phyloP scores from a whole-genome alignment of 345 rosid species.

The Syzygium aromaticum region DNA sequence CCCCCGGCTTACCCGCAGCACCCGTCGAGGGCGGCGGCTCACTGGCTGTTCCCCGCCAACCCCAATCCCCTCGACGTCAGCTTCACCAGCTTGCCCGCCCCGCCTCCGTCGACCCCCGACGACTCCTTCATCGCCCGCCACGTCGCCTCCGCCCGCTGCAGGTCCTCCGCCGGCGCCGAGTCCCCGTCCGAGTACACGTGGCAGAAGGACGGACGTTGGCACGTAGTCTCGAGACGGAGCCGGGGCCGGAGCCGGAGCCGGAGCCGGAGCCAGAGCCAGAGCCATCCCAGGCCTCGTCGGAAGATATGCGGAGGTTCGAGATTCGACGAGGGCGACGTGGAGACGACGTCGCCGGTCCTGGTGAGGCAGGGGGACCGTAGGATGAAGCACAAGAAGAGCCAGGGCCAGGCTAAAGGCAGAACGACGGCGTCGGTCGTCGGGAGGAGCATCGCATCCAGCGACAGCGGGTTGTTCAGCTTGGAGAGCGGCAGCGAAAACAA shows the following conservation, averaged over 20 bases:
- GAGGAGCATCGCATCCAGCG: neutral
- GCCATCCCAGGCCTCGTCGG: neutral
- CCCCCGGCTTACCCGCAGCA: constrained; percentile 3
- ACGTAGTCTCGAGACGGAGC: neutral
- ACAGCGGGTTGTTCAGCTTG: constrained; percentile 4
- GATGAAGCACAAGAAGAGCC: neutral
- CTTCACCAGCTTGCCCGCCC: constrained; percentile 15
- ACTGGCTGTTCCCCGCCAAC: constrained; percentile 11
- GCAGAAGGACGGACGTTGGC: neutral
- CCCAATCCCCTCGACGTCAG: constrained; percentile 11
- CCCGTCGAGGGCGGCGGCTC: constrained; percentile 5
- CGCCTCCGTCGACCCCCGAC: constrained; percentile 35
- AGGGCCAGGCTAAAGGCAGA: neutral
- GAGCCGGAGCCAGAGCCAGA: neutral
- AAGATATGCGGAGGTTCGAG: neutral
- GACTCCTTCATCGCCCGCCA: neutral
- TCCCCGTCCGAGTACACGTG: neutral
- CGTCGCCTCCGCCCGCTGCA: neutral
- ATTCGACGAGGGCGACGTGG: neutral
- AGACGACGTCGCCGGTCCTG: neutral
- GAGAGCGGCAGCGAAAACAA: constrained; percentile 1
- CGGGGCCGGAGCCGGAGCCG: neutral
- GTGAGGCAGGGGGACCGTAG: neutral
- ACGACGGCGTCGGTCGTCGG: neutral
- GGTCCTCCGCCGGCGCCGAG: neutral